Evolutionary conservation across 2,329 filamentous ascomycete species (phyloP).

Genomic region (Dactylellina cionopaga): DNA sequence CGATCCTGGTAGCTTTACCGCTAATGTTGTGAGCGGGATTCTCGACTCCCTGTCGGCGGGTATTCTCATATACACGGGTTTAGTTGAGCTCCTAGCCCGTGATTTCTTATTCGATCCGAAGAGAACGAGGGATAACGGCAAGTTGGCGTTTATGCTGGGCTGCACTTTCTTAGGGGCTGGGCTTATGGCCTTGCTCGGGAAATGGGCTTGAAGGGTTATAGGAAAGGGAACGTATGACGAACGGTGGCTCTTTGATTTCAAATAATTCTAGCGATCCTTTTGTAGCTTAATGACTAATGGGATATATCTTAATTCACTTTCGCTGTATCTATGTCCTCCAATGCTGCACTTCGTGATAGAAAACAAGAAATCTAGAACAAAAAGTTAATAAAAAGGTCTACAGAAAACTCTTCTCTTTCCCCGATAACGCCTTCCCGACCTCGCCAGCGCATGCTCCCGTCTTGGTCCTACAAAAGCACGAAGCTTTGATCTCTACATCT

Average conservation of each 20-base stretch:
- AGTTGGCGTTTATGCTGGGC: constrained; percentile 65
- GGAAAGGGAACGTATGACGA: too few relatives aligned
- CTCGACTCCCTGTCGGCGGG: constrained; percentile 78
- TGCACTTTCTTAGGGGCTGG: constrained; percentile 70
- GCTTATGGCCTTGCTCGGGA: constrained; percentile 77
- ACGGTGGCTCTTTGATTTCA: too few relatives aligned
- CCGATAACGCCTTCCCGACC: not conserved
- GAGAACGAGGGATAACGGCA: constrained; percentile 61
- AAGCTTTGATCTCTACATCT: constrained; percentile 69
- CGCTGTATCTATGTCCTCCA: not conserved
- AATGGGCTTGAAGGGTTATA: constrained; percentile 72
- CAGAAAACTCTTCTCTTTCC: constrained; percentile 8
- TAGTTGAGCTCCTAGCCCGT: constrained; percentile 81
- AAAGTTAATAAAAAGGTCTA: not conserved
- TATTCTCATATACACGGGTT: constrained; percentile 80
- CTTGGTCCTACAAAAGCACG: constrained; percentile 68
- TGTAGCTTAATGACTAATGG: too few relatives aligned
- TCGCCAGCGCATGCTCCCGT: constrained; percentile 25
- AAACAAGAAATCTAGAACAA: not conserved
- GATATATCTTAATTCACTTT: too few relatives aligned
- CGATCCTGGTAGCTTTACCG: constrained; percentile 76
- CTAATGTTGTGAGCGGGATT: constrained; percentile 76
- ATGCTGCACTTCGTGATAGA: too few relatives aligned
- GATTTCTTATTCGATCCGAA: constrained; percentile 73
- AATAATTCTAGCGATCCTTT: too few relatives aligned